Percentiles rank a stretch among this genome's conserved stretches.
Evolutionary conservation across 768 basidiomycete genomes (phyloP).

Genomic region (Pleurotus citrinopileatus): DNA sequence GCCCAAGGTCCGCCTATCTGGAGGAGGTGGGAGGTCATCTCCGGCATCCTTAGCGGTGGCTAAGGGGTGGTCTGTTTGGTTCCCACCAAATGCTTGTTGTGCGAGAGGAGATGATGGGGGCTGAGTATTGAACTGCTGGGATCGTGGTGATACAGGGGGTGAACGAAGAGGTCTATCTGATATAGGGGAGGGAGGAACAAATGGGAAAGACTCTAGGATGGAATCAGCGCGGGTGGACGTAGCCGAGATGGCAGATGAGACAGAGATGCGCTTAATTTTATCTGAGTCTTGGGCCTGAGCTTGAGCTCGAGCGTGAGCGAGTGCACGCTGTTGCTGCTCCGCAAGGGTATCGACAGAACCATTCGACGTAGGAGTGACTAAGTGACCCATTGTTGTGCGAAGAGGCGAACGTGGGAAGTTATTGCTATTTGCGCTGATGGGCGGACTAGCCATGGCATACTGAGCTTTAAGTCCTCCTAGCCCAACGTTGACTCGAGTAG

Average conservation of each 20-base stretch:
- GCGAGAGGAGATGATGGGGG: constrained; percentile 53
- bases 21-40: constrained; percentile 45
- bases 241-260: constrained; percentile 63
- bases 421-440: constrained; percentile 28
- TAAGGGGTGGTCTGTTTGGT: constrained; percentile 15
- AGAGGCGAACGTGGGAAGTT: constrained; percentile 44
- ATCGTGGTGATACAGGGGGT: constrained; percentile 71
- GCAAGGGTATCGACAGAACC: constrained; percentile 40
- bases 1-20: constrained; percentile 60
- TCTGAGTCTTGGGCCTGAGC: constrained; percentile 52
- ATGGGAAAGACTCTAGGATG: constrained; percentile 84
- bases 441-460: constrained; percentile 14
- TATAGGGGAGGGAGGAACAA: constrained; percentile 87
- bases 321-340: constrained; percentile 66
- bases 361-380: constrained; percentile 47
- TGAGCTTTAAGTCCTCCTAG: constrained; percentile 29
- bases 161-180: constrained; percentile 76
- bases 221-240: constrained; percentile 78
- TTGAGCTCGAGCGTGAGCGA: constrained; percentile 59
- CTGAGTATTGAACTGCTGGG: constrained; percentile 38
- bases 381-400: constrained; percentile 60
- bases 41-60: constrained; percentile 20
- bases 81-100: constrained; percentile 41
- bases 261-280: constrained; percentile 51
- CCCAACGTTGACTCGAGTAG: constrained; percentile 67